Conservation (phyloP, 768 basidiomycete genomes). For the Leucocoprinus birnbaumii region DNA sequence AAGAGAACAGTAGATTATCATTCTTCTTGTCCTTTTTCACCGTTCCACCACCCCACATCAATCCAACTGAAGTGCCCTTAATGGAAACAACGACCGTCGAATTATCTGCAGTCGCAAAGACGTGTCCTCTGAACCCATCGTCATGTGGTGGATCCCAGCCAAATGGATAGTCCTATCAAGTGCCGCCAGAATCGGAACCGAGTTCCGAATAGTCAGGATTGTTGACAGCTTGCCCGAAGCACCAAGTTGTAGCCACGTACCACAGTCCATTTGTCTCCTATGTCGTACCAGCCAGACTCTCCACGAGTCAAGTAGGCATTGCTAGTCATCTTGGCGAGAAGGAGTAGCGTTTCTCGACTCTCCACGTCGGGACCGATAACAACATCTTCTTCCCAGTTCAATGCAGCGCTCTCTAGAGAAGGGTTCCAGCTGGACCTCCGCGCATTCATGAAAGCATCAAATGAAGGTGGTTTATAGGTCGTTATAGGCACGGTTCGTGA, state of each 20-base stretch:
- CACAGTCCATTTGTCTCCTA: conserved; percentile 62
- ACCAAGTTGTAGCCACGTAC: conserved; percentile 27
- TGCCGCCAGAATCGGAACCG: not conserved
- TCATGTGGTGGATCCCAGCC: conserved; percentile 84
- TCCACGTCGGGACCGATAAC: conserved; percentile 74
- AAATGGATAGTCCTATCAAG: conserved; percentile 66
- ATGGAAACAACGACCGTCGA: conserved; percentile 82
- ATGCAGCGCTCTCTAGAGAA: conserved; percentile 38
- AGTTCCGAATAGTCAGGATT: not conserved
- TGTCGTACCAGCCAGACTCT: conserved; percentile 74
- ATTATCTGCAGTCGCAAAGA: conserved; percentile 85
- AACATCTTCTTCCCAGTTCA: conserved; percentile 76
- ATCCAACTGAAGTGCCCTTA: conserved; percentile 87
- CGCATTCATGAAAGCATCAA: conserved; percentile 27
- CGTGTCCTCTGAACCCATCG: conserved; percentile 88
- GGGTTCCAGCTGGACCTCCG: conserved; percentile 34
- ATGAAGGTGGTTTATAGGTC: conserved; percentile 46
- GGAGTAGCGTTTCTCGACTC: conserved; percentile 68
- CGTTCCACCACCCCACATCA: conserved; percentile 81
- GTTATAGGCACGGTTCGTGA: conserved; percentile 18
- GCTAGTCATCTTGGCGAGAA: conserved; percentile 92
- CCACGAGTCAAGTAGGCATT: conserved; percentile 79
- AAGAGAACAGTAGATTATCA: conserved; percentile 90
- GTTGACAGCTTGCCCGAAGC: not conserved
- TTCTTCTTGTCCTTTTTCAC: conserved; percentile 89